Conservation (phyloP, 2,329 filamentous ascomycete species). For the Fusarium zealandicum region DNA sequence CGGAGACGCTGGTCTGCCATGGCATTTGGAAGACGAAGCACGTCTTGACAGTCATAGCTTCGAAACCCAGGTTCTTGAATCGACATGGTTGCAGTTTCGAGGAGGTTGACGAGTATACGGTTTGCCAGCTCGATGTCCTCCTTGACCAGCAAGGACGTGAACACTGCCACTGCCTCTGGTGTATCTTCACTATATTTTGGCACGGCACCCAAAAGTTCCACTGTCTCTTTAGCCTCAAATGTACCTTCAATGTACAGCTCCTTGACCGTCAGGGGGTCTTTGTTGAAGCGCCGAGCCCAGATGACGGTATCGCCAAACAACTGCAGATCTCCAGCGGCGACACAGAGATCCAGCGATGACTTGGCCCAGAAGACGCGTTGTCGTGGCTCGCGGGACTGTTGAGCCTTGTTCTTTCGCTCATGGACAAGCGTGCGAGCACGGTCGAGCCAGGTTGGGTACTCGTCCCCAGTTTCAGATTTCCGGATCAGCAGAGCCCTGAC, state of each 20-base stretch:
- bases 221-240: conserved; percentile 27
- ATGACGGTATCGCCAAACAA: conserved; percentile 33
- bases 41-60: conserved; percentile 4
- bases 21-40: conserved; percentile 10
- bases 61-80: conserved; percentile 23
- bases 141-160: conserved; percentile 3
- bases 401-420: conserved; percentile 35
- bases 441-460: conserved; percentile 17
- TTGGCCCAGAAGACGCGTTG: conserved; percentile 39
- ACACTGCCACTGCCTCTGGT: neutral
- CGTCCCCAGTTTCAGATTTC: conserved; percentile 3
- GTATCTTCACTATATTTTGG: conserved; percentile 9
- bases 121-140: conserved; percentile 19
- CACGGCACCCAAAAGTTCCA: conserved; percentile 28
- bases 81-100: conserved; percentile 23
- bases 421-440: conserved; percentile 20
- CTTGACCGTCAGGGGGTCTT: conserved; percentile 28
- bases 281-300: conserved; percentile 44
- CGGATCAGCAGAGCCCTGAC: conserved; percentile 21
- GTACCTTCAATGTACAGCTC: conserved; percentile 24
- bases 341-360: conserved; percentile 39
- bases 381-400: conserved; percentile 31
- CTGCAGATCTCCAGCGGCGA: conserved; percentile 38
- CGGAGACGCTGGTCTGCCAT: conserved; percentile 11
- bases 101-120: conserved; percentile 20